These are phyloP conservation scores for Globisporangium ultimum DNA, from an alignment of 352 stramenopile species.

Conservation along the genomic window DNA sequence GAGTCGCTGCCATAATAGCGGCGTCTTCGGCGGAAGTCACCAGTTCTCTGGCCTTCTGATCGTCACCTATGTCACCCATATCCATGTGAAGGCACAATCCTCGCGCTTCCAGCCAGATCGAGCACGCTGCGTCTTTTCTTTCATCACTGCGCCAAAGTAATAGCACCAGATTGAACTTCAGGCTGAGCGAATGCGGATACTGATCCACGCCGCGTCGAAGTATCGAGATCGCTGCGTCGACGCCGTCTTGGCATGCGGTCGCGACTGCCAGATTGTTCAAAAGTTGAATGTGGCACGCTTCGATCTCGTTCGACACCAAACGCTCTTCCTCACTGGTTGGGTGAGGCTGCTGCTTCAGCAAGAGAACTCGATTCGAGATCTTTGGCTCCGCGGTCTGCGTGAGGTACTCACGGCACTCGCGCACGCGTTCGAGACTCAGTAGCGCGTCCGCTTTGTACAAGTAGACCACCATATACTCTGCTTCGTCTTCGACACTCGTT, in stretches of 20 bases:
- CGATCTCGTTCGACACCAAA: constrained; percentile 21
- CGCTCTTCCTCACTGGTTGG: too few species aligned
- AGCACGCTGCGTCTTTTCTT: constrained; percentile 33
- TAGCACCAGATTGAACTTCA: constrained; percentile 76
- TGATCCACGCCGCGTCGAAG: constrained; percentile 35
- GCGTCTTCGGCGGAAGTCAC: constrained; percentile 19
- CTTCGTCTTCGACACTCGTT: not conserved
- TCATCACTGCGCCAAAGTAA: constrained; percentile 63
- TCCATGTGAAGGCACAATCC: constrained; percentile 44
- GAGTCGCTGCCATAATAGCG: constrained; percentile 16
- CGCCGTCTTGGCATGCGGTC: constrained; percentile 29
- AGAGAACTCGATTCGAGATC: not conserved
- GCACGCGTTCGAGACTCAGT: constrained; percentile 68
- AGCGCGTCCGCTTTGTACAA: constrained; percentile 78
- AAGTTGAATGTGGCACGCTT: constrained; percentile 44
- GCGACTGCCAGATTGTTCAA: constrained; percentile 76
- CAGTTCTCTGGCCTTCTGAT: constrained; percentile 18
- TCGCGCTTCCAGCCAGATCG: constrained; percentile 68
- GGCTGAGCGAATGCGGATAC: constrained; percentile 36
- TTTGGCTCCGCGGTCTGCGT: constrained; percentile 27
- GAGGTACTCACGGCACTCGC: constrained; percentile 50
- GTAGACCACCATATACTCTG: constrained; percentile 20
- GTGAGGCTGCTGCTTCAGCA: constrained; percentile 6
- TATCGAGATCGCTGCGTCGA: constrained; percentile 37
- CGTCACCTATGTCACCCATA: constrained; percentile 17